These are phyloP conservation scores for Decorospora gaudefroyi DNA, from an alignment of 2,329 filamentous ascomycete genomes.

Conservation along the genomic window DNA sequence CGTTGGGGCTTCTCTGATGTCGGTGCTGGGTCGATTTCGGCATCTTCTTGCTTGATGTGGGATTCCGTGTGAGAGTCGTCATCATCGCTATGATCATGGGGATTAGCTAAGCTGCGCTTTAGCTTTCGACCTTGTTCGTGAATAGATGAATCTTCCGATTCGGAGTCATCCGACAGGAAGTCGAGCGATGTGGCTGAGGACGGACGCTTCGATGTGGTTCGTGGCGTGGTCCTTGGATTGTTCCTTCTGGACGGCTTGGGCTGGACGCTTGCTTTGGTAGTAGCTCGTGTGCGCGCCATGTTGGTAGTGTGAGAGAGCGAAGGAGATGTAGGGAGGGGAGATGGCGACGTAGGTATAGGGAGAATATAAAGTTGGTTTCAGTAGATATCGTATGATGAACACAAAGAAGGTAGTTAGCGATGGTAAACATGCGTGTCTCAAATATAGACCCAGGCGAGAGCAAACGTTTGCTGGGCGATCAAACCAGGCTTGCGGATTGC, in stretches of 20 bases:
- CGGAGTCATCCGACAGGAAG: not conserved
- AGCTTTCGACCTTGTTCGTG: not conserved
- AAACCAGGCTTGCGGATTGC: no score
- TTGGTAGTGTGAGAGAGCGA: not conserved
- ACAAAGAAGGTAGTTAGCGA: no score
- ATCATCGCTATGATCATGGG: not conserved
- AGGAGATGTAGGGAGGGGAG: no score
- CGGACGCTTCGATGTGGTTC: no score
- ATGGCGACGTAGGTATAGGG: no score
- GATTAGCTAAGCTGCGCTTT: no score
- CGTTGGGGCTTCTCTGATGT: not conserved
- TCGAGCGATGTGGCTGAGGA: not conserved
- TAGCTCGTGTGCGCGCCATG: not conserved
- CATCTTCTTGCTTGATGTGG: slow-evolving; percentile 2
- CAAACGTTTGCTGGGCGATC: not conserved
- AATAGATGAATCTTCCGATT: not conserved
- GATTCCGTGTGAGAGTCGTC: not conserved
- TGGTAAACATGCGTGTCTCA: not conserved
- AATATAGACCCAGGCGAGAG: not conserved
- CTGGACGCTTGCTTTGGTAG: no score
- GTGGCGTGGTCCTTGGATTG: no score
- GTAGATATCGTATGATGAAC: no score
- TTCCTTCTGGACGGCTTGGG: no score
- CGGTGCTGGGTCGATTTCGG: not conserved
- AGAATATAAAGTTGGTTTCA: no score